These are phyloP conservation scores for Yamagishiella unicocca DNA, from an alignment of 139 green algal genomes.

Conservation along the genomic window DNA sequence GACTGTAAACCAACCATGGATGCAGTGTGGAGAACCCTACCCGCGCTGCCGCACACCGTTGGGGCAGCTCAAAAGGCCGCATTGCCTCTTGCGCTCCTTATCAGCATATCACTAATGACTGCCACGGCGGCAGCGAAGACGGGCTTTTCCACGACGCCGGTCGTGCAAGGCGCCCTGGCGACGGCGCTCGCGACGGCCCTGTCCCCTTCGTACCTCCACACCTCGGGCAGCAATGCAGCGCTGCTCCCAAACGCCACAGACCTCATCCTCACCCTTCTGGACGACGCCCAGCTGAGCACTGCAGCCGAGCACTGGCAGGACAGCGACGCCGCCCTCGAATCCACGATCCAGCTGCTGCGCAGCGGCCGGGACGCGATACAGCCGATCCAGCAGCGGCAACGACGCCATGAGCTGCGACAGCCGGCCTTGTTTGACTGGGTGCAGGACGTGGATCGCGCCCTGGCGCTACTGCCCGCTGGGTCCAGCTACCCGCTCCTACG, in stretches of 20 bases:
- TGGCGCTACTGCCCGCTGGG: neutral
- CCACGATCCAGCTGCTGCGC: neutral
- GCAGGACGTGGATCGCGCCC: neutral
- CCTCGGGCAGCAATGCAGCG: neutral
- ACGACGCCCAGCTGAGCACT: too few relatives aligned
- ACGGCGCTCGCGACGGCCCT: neutral
- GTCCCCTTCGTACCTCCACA: neutral
- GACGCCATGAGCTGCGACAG: neutral
- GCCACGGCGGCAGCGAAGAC: too few relatives aligned
- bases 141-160: too few relatives aligned
- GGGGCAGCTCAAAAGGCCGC: too few relatives aligned
- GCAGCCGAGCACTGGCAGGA: slow-evolving; percentile 3
- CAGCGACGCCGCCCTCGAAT: neutral
- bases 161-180: neutral
- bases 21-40: too few relatives aligned
- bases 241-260: neutral
- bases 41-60: too few relatives aligned
- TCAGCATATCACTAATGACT: too few relatives aligned
- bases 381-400: too few relatives aligned
- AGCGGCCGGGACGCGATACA: neutral
- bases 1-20: too few relatives aligned
- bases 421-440: neutral
- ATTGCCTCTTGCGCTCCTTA: too few relatives aligned
- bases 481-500: slow-evolving; percentile 9
- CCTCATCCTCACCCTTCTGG: neutral